Base-by-base conservation (phyloP, 495 filamentous ascomycete species). In the Astrothelium subdiscretum region DNA sequence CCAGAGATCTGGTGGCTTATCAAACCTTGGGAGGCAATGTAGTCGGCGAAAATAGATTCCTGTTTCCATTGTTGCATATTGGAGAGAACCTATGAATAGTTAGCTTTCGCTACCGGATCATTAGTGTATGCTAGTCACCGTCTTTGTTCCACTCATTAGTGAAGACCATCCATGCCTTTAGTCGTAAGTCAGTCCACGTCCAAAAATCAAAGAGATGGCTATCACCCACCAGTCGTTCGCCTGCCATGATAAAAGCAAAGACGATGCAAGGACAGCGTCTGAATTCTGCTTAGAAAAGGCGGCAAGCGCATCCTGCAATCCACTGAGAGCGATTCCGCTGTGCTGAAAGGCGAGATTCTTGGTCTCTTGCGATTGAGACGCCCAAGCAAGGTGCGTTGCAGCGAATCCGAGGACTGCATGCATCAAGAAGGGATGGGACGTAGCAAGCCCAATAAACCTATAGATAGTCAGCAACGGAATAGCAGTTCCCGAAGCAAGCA, bases 61-160 rank as follows among this genome's bases (percentile, higher is more conserved):
- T 91, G 81, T 74, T 88, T 92, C 94, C 94, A 97, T 58, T 86
- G 82, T 65, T 89, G 87, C 92, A 97, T 98, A 31, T 88, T 87
- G 66, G 89, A 84, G 65, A 97, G 84, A 59, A 98, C 81, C 88
- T 90, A 62, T 66, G 61, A 22, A n/a, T 38, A 20, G 15, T 58
- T 26, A 35, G 52, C 31, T 29, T 22, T 51, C n/a, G 42, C 42
- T 32, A 18, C 3, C 13, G 8, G 31, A 10, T 22, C 3, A 22
- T 26, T 3, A 13, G 59, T 31, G 3, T 31, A 38, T 24, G 35
- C 18, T 31, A 75, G 84, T 74, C 80, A 91, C 90, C 57, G 87
- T 91, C 31, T 87, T 89, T 64, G 91, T 91, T 44, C 94, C 94
- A 66, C 94, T 87, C 80, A 96, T 92, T 59, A 97, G 77, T 61